Conservation (phyloP, 371 early-diverging fungal species). For the Capniomyces stellatus region DNA sequence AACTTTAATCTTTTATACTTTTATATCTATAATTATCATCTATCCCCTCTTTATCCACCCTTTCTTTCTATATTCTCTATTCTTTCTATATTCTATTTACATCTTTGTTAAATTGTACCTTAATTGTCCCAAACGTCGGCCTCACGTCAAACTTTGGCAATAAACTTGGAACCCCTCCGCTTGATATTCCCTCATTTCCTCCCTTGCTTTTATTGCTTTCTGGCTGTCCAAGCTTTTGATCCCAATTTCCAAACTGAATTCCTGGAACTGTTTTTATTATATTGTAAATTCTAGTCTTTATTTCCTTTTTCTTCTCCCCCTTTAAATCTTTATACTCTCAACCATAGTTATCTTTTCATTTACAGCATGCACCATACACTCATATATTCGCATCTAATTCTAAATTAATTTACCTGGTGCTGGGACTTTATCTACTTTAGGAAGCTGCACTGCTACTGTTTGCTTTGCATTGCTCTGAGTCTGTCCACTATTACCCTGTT, state of each 20-base stretch:
- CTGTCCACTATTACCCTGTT: too few species aligned
- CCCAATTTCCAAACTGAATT: neutral
- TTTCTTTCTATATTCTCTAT: neutral
- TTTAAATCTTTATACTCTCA: too few species aligned
- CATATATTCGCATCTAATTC: too few species aligned
- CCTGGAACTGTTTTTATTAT: too few species aligned
- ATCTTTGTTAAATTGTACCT: neutral
- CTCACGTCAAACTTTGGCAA: slow-evolving; percentile 1
- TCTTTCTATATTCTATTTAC: neutral
- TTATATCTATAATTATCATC: neutral
- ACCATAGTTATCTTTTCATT: too few species aligned
- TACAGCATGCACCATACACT: too few species aligned
- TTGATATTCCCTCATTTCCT: neutral
- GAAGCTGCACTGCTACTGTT: neutral
- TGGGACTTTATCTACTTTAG: neutral
- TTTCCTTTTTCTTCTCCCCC: too few species aligned
- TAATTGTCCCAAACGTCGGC: slow-evolving; percentile 6
- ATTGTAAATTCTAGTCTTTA: too few species aligned
- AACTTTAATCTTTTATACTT: neutral
- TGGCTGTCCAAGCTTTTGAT: neutral
- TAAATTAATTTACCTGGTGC: neutral
- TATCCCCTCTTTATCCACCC: neutral
- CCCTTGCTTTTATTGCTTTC: neutral
- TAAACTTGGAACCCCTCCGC: slow-evolving; percentile 3
- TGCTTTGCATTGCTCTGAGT: too few species aligned